Conservation (phyloP, 768 basidiomycete species). For the Rhizopogon vinicolor region DNA sequence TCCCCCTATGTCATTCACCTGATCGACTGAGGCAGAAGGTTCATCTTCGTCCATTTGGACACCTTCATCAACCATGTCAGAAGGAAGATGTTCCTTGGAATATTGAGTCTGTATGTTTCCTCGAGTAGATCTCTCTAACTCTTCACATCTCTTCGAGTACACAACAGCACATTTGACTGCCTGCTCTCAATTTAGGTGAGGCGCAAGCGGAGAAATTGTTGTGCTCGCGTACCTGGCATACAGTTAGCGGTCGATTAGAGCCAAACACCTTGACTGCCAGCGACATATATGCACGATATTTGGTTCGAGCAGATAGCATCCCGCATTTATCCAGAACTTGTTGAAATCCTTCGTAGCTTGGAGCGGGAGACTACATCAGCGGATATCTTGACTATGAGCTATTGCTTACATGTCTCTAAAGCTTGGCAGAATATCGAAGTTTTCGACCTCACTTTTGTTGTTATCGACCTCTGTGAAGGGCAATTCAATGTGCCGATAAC, state of each 20-base stretch:
- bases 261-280: neutral
- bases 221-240: neutral
- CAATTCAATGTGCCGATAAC: neutral
- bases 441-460: neutral
- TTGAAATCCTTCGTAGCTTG: neutral
- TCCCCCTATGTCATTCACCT: no score
- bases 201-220: no score
- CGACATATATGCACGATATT: neutral
- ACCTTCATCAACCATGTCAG: no score
- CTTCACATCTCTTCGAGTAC: no score
- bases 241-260: neutral
- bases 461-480: no score
- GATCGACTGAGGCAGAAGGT: neutral
- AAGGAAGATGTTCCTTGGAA: neutral
- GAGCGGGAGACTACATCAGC: neutral
- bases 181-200: neutral
- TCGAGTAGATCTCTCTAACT: no score
- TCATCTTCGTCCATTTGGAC: neutral
- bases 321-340: neutral
- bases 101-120: no score
- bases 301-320: neutral
- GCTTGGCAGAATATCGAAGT: neutral
- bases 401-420: neutral
- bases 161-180: neutral
- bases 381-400: neutral